Evolutionary conservation across 2,329 filamentous ascomycete genomes (phyloP).

Genomic region (Helminthosporium solani): DNA sequence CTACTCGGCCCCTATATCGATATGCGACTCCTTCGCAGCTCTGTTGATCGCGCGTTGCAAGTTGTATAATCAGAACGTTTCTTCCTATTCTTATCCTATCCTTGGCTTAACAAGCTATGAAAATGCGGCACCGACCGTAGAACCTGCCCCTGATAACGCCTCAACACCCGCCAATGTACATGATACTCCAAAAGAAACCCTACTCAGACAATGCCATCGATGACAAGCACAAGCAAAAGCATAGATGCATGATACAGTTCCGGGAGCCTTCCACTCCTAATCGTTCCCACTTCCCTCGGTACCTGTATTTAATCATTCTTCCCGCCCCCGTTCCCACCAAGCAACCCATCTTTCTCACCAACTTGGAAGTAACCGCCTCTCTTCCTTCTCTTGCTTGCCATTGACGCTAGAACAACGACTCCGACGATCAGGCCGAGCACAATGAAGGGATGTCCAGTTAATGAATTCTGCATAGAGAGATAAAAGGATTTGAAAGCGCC

Average conservation of each 20-base stretch:
- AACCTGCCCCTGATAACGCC: background rate
- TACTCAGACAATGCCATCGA: background rate
- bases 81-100: too few species aligned
- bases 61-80: too few species aligned
- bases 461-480: constrained; percentile 45
- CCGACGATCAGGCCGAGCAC: constrained; percentile 58
- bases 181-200: background rate
- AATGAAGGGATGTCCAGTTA: constrained; percentile 49
- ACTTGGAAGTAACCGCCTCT: constrained; percentile 63
- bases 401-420: constrained; percentile 53
- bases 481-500: constrained; percentile 70
- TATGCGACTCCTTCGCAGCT: too few species aligned
- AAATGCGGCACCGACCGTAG: background rate
- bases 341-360: constrained; percentile 67
- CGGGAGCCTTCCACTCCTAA: too few species aligned
- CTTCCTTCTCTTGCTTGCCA: constrained; percentile 38
- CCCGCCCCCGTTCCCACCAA: constrained; percentile 56
- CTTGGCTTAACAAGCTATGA: background rate
- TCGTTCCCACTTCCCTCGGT: too few species aligned
- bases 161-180: background rate
- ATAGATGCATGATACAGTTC: too few species aligned
- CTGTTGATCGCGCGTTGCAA: too few species aligned
- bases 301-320: constrained; percentile 29
- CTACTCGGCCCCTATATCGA: too few species aligned
- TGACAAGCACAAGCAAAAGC: background rate